A percentile compares a stretch with the other conserved stretches of the same genome.
These are phyloP conservation scores for Crucihimalaya himalaica DNA, from an alignment of 345 rosid genomes.

Conservation along the genomic window DNA sequence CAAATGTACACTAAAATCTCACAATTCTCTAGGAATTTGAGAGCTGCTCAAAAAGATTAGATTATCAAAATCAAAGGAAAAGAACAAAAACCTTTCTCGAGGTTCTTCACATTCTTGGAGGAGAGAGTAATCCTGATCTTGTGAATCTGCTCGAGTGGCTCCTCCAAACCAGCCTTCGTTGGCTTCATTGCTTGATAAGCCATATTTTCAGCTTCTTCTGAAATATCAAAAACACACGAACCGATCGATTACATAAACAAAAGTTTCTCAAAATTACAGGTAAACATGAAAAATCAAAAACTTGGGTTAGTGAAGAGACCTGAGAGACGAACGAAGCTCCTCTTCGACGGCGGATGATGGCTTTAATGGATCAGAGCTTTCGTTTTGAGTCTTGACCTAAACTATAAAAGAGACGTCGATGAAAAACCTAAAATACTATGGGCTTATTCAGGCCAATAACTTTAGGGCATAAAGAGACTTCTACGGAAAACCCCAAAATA, in stretches of 20 bases:
- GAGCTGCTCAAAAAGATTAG: too few species aligned
- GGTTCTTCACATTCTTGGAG: slow-evolving; percentile 75
- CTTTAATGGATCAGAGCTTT: background rate
- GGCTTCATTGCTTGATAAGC: slow-evolving; percentile 56
- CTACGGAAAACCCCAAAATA: background rate
- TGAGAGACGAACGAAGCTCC: slow-evolving; percentile 12
- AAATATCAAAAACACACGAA: background rate
- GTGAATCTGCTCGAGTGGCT: slow-evolving; percentile 62
- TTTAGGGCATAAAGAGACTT: background rate
- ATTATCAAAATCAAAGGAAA: background rate
- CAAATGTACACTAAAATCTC: too few species aligned
- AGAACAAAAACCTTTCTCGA: slow-evolving; percentile 56
- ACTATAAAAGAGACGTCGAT: too few species aligned
- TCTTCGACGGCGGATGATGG: slow-evolving; percentile 1
- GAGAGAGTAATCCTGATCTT: slow-evolving; percentile 79
- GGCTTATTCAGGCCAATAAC: background rate
- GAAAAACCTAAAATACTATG: background rate
- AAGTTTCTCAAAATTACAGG: background rate
- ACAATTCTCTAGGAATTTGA: too few species aligned
- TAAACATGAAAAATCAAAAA: background rate
- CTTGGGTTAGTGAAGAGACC: background rate
- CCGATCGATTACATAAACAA: background rate
- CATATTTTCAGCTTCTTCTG: slow-evolving; percentile 38
- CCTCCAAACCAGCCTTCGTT: slow-evolving; percentile 65
- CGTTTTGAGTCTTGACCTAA: background rate